phyloP scores from a whole-genome alignment of 371 early-diverging fungal species.

The Mortierella sp. region DNA sequence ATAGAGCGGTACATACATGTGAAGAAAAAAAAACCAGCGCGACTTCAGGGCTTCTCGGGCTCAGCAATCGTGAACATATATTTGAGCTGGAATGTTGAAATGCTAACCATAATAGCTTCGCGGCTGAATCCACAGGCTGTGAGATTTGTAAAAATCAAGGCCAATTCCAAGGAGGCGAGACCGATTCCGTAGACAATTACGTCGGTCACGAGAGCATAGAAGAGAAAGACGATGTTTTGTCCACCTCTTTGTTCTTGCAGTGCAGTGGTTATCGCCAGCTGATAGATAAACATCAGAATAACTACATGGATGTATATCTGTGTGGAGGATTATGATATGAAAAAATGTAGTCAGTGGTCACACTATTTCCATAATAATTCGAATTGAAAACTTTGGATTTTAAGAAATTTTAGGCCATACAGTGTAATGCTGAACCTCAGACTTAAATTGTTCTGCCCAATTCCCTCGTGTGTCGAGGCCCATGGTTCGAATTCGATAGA shows the following conservation, averaged over 20 bases:
- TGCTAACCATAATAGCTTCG: not conserved
- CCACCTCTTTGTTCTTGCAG: not conserved
- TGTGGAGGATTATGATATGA: too few relatives aligned
- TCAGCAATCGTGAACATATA: not conserved
- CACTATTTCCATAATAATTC: too few relatives aligned
- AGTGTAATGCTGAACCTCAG: not conserved
- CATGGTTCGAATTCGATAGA: not conserved
- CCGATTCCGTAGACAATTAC: not conserved
- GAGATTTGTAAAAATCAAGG: conserved; percentile 5
- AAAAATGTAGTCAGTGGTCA: too few relatives aligned
- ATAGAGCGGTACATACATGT: too few relatives aligned
- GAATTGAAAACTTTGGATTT: too few relatives aligned
- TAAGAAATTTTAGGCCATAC: not conserved
- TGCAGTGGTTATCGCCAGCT: not conserved
- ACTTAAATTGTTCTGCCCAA: not conserved
- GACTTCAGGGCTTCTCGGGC: too few relatives aligned
- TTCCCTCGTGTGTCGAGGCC: not conserved
- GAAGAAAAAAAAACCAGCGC: too few relatives aligned
- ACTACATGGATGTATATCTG: too few relatives aligned
- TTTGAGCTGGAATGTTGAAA: not conserved
- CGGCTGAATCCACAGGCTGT: conserved; percentile 7
- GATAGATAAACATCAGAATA: not conserved
- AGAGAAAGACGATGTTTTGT: not conserved
- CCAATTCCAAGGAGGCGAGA: not conserved
- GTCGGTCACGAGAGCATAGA: not conserved